A percentile compares a stretch with the other conserved stretches of the same genome.
These are phyloP conservation scores for Ophiostoma sp. DNA, from an alignment of 2,329 filamentous ascomycete species.

Conservation along the genomic window DNA sequence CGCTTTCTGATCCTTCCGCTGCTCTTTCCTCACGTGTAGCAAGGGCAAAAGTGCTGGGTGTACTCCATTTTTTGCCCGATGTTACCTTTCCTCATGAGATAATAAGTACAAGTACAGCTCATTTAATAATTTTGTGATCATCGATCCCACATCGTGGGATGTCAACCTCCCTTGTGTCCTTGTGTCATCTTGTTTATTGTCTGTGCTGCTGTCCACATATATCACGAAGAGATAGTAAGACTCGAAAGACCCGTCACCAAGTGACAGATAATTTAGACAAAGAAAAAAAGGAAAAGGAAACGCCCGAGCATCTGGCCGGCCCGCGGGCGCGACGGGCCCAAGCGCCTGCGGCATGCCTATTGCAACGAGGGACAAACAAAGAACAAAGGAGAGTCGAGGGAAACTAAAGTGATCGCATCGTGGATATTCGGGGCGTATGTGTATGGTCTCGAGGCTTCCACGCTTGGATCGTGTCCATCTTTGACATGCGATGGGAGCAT, in stretches of 20 bases:
- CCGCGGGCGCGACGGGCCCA: background rate
- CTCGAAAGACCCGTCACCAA: background rate
- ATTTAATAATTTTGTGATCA: background rate
- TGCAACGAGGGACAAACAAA: background rate
- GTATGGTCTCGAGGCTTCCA: background rate
- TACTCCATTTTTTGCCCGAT: background rate
- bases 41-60: background rate
- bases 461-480: background rate
- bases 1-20: slow-evolving; percentile 4
- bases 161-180: background rate
- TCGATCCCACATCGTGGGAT: background rate
- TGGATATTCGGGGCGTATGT: background rate
- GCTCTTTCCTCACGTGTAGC: background rate
- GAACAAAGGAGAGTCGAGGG: background rate
- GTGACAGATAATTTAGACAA: background rate
- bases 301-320: background rate
- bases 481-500: background rate
- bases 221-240: background rate
- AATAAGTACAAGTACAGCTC: background rate
- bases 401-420: background rate
- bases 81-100: background rate
- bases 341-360: background rate
- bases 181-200: background rate
- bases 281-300: background rate
- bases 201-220: background rate